These are phyloP conservation scores for Zarea fungicola DNA, from an alignment of 2,329 filamentous ascomycete genomes.

Conservation along the genomic window DNA sequence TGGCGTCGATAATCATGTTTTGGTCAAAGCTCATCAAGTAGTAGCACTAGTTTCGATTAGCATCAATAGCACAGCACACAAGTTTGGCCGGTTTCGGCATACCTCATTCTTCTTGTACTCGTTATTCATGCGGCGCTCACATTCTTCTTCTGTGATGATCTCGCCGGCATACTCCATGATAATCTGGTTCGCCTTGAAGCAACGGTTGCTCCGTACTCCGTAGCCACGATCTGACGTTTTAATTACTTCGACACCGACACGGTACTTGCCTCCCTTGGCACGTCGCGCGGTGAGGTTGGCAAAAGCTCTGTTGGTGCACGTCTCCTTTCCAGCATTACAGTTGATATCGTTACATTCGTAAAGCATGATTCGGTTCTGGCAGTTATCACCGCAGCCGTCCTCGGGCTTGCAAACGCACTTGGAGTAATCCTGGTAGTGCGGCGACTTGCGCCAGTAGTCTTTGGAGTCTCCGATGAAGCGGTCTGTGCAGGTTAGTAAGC, in stretches of 20 bases:
- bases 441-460: conserved; percentile 74
- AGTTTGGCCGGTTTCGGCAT: conserved; percentile 24
- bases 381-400: conserved; percentile 80
- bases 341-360: conserved; percentile 93
- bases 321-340: conserved; percentile 69
- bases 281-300: conserved; percentile 69
- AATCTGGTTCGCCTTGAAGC: conserved; percentile 84
- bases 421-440: conserved; percentile 67
- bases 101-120: conserved; percentile 93
- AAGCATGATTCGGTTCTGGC: conserved; percentile 93
- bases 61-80: background rate
- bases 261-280: conserved; percentile 76
- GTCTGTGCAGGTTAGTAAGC: conserved; percentile 49
- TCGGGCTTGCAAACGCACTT: conserved; percentile 74
- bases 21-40: conserved; percentile 99
- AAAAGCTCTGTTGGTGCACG: conserved; percentile 85
- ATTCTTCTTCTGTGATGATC: conserved; percentile 93
- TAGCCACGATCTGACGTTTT: conserved; percentile 86
- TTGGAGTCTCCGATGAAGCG: conserved; percentile 83
- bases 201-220: conserved; percentile 84
- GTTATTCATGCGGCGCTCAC: conserved; percentile 87
- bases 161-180: conserved; percentile 98
- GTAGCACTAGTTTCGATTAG: conserved; percentile 62
- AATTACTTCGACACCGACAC: conserved; percentile 90
- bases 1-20: conserved; percentile 97